Percentiles rank a stretch among this genome's conserved stretches.
Conservation (phyloP, 345 rosid species). For the Hypericum androsaemum region DNA sequence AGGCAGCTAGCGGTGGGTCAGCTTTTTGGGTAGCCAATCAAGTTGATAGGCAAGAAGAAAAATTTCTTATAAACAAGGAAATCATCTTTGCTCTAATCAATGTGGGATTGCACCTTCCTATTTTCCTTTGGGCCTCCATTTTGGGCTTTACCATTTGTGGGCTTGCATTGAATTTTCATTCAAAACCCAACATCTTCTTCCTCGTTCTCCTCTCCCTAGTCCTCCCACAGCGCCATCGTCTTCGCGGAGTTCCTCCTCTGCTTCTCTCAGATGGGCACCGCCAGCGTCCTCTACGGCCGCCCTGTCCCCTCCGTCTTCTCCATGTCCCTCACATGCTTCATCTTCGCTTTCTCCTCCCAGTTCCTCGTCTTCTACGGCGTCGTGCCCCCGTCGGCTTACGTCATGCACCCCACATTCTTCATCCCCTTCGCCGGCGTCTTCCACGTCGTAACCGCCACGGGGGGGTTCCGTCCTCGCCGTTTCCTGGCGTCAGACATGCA, state of each 20-base stretch:
- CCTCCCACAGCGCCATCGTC: slow-evolving; percentile 15
- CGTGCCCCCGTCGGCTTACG: slow-evolving; percentile 27
- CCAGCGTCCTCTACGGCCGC: slow-evolving; percentile 71
- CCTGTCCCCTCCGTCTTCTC: slow-evolving; percentile 44
- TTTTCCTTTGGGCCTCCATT: too few species aligned
- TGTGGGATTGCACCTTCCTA: too few species aligned
- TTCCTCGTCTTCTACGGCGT: slow-evolving; percentile 18
- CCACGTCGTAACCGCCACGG: slow-evolving; percentile 54
- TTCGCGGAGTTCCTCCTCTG: slow-evolving; percentile 24
- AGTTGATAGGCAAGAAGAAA: too few species aligned
- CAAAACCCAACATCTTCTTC: neutral
- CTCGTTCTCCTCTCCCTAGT: neutral
- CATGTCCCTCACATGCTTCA: slow-evolving; percentile 17
- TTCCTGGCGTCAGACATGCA: slow-evolving; percentile 40
- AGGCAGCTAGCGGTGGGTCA: too few species aligned
- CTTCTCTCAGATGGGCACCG: slow-evolving; percentile 35
- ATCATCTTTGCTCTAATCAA: too few species aligned
- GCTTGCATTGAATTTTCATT: too few species aligned
- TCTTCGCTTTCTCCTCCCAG: slow-evolving; percentile 15
- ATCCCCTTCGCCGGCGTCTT: slow-evolving; percentile 21
- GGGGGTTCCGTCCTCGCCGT: slow-evolving; percentile 52
- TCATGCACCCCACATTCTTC: slow-evolving; percentile 9
- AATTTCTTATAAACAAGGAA: too few species aligned
- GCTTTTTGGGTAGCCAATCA: too few species aligned
- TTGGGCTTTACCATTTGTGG: too few species aligned